Percentiles rank a stretch among this genome's conserved stretches.
phyloP scores from a whole-genome alignment of 1,284 basidiomycete genomes.

The Irpex rosettiformis region DNA sequence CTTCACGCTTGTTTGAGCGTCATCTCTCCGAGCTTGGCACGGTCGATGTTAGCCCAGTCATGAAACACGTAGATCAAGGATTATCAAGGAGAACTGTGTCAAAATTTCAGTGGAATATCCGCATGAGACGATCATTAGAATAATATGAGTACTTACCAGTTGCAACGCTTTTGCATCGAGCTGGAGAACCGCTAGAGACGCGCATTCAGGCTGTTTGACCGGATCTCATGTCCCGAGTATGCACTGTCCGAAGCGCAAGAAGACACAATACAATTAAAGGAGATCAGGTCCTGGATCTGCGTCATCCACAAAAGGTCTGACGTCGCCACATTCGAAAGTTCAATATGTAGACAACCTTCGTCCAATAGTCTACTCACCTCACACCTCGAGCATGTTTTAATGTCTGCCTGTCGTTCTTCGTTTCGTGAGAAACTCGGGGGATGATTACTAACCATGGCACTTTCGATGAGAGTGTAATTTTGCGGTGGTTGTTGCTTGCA shows the following conservation, averaged over 20 bases:
- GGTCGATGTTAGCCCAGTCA: too few species aligned
- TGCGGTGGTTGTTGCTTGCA: background rate
- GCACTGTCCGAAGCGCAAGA: background rate
- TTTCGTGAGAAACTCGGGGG: background rate
- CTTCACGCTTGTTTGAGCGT: too few species aligned
- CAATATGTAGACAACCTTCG: background rate
- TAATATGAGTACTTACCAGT: too few species aligned
- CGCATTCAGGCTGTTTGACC: background rate
- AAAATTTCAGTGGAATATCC: too few species aligned
- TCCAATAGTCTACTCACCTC: background rate
- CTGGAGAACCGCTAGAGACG: background rate
- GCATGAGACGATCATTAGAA: too few species aligned
- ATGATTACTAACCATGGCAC: background rate
- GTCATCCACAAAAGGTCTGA: slow-evolving; percentile 2
- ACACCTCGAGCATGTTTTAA: background rate
- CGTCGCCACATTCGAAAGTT: background rate
- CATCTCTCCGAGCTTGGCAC: too few species aligned
- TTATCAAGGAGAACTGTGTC: too few species aligned
- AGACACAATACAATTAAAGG: background rate
- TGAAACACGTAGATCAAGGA: too few species aligned
- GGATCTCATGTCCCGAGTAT: background rate
- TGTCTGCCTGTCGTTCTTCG: background rate
- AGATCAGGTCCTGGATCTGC: background rate
- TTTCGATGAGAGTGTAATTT: background rate
- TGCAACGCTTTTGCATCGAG: background rate